These are phyloP conservation scores for Plantago elongata DNA, from an alignment of 257 asterid species.

Conservation along the genomic window DNA sequence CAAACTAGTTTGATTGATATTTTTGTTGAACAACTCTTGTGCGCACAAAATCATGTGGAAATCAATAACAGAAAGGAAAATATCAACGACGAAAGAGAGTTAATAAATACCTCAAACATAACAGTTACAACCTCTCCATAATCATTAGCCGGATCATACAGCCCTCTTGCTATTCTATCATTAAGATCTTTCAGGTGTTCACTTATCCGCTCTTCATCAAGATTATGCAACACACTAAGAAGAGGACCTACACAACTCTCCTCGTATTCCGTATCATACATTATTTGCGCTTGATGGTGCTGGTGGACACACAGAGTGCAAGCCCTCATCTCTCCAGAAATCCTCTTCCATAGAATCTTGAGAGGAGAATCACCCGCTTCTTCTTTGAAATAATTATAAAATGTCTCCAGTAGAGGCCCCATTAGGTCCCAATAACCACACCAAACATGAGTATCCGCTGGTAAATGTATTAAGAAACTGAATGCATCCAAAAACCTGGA, in stretches of 20 bases:
- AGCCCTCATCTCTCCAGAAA: conserved; percentile 60
- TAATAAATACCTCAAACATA: conserved; percentile 78
- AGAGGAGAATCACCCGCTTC: conserved; percentile 70
- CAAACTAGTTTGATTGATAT: too few species aligned
- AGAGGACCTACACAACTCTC: conserved; percentile 67
- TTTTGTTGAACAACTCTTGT: conserved; percentile 2
- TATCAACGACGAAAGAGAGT: conserved; percentile 11
- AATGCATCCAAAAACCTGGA: conserved; percentile 94
- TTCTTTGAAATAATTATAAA: conserved; percentile 71
- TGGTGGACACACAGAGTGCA: conserved; percentile 84
- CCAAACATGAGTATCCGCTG: conserved; percentile 73
- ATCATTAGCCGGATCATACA: conserved; percentile 46
- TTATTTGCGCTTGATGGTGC: conserved; percentile 91
- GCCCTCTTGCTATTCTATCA: conserved; percentile 50
- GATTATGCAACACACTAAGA: conserved; percentile 63
- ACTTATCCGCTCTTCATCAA: conserved; percentile 84
- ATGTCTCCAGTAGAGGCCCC: conserved; percentile 96
- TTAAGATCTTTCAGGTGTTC: conserved; percentile 71
- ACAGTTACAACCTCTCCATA: conserved; percentile 72
- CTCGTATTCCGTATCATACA: conserved; percentile 66
- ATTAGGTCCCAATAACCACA: conserved; percentile 81
- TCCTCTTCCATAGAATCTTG: conserved; percentile 62
- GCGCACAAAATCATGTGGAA: not conserved
- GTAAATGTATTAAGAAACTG: conserved; percentile 61
- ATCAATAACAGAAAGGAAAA: conserved; percentile 1